Evolutionary conservation across 2,329 filamentous ascomycete genomes (phyloP).

Genomic region (Botryotinia convoluta): DNA sequence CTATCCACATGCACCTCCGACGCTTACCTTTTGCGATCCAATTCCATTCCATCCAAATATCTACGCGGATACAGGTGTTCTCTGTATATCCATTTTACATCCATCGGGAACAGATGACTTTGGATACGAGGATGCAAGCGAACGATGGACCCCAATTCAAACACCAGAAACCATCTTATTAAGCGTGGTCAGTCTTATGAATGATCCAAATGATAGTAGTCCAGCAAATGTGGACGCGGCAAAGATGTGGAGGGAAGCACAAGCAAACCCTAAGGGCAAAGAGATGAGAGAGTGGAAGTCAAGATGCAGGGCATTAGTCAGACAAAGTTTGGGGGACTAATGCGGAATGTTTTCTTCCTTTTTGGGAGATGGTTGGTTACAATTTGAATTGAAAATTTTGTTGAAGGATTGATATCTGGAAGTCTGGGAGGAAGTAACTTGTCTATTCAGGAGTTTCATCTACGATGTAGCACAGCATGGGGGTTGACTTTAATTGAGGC

Average conservation of each 20-base stretch:
- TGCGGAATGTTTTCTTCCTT: background rate
- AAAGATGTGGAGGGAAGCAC: constrained; percentile 78
- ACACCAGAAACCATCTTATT: constrained; percentile 92
- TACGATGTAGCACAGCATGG: background rate
- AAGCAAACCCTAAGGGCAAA: constrained; percentile 46
- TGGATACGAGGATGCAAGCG: constrained; percentile 85
- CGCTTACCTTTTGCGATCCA: constrained; percentile 79
- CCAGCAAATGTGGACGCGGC: constrained; percentile 95
- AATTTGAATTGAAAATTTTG: background rate
- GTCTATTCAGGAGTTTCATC: background rate
- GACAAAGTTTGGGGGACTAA: constrained; percentile 74
- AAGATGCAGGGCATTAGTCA: constrained; percentile 72
- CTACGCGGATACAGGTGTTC: constrained; percentile 71
- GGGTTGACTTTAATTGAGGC: background rate
- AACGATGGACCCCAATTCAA: constrained; percentile 94
- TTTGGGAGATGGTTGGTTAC: background rate
- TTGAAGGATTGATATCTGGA: background rate
- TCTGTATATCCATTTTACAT: constrained; percentile 97
- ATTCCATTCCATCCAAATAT: constrained; percentile 94
- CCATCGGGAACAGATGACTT: constrained; percentile 91
- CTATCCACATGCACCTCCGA: constrained; percentile 86
- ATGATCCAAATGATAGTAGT: constrained; percentile 90
- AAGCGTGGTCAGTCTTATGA: constrained; percentile 87
- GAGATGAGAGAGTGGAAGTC: constrained; percentile 63
- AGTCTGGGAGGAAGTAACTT: background rate